These are phyloP conservation scores for Ploettnerulaceae sp. DNA, from an alignment of 2,329 filamentous ascomycete species.

Conservation along the genomic window DNA sequence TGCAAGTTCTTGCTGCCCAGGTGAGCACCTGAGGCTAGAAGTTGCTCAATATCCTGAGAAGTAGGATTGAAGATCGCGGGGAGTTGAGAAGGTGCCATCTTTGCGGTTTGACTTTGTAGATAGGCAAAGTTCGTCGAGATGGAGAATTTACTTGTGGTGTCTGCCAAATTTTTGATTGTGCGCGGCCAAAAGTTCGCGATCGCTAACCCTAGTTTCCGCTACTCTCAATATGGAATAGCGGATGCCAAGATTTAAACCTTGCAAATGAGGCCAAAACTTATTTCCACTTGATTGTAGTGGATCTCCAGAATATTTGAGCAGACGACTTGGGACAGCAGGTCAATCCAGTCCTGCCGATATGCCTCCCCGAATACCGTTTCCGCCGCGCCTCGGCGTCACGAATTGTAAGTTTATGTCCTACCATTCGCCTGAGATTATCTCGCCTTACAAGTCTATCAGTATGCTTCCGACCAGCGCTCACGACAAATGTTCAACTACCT, in stretches of 20 bases:
- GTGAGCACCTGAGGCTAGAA: constrained; percentile 94
- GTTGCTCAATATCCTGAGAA: constrained; percentile 97
- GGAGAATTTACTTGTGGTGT: constrained; percentile 3
- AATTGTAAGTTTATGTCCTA: constrained; percentile 47
- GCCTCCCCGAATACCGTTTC: constrained; percentile 61
- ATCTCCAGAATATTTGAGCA: not conserved
- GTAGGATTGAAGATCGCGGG: constrained; percentile 96
- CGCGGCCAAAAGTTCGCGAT: constrained; percentile 4
- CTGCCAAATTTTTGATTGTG: constrained; percentile 1
- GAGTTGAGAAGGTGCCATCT: constrained; percentile 93
- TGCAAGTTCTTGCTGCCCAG: constrained; percentile 99
- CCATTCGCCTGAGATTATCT: not conserved
- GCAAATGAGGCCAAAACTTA: not conserved
- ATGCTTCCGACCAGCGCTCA: constrained; percentile 52
- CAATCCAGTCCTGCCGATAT: constrained; percentile 38
- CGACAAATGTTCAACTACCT: constrained; percentile 48
- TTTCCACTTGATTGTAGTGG: not conserved
- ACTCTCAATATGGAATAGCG: too few species aligned
- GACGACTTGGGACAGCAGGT: not conserved
- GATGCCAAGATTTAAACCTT: not conserved
- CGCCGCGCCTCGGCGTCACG: constrained; percentile 54
- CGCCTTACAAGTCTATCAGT: constrained; percentile 39
- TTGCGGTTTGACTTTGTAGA: constrained; percentile 46
- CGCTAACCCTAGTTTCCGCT: not conserved
- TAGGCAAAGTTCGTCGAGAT: constrained; percentile 11